Evolutionary conservation across 2,329 filamentous ascomycete species (phyloP).

Genomic region (Fusarium camptoceras): DNA sequence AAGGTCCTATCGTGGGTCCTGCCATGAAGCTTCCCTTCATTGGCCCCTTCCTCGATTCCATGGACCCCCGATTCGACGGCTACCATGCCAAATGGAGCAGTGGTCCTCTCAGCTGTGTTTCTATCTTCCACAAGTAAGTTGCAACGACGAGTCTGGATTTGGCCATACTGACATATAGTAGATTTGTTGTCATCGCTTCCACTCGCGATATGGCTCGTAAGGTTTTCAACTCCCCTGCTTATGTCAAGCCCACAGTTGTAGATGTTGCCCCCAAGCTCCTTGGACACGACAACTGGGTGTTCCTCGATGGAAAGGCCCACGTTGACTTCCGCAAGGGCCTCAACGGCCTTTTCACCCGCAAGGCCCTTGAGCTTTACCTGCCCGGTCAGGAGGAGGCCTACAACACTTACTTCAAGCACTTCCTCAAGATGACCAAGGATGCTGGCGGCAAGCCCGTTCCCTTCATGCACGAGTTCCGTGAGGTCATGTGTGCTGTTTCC

Average conservation of each 20-base stretch:
- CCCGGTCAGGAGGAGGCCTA: conserved; percentile 94
- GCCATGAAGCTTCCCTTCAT: conserved; percentile 85
- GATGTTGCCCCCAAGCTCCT: conserved; percentile 94
- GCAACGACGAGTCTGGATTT: no score
- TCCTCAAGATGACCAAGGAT: conserved; percentile 79
- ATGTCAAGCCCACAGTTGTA: conserved; percentile 96
- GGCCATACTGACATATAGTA: conserved; percentile 51
- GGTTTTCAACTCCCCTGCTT: conserved; percentile 92
- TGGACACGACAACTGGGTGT: conserved; percentile 94
- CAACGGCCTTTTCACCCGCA: conserved; percentile 92
- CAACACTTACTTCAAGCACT: conserved; percentile 84
- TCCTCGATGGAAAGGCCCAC: conserved; percentile 93
- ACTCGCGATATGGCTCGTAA: conserved; percentile 96
- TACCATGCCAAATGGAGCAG: conserved; percentile 95
- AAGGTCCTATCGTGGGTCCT: conserved; percentile 81
- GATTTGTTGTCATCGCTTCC: conserved; percentile 96
- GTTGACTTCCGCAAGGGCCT: conserved; percentile 98
- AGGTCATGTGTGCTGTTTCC: conserved; percentile 93
- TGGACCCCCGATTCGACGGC: conserved; percentile 90
- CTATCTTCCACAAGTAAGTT: conserved; percentile 96
- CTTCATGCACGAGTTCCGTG: conserved; percentile 93
- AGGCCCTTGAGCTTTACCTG: conserved; percentile 87
- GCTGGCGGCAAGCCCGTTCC: conserved; percentile 79
- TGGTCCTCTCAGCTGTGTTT: conserved; percentile 93
- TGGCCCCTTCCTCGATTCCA: conserved; percentile 92